These are phyloP conservation scores for Aspergillus calidoustus DNA, from an alignment of 2,329 filamentous ascomycete genomes.

Conservation along the genomic window DNA sequence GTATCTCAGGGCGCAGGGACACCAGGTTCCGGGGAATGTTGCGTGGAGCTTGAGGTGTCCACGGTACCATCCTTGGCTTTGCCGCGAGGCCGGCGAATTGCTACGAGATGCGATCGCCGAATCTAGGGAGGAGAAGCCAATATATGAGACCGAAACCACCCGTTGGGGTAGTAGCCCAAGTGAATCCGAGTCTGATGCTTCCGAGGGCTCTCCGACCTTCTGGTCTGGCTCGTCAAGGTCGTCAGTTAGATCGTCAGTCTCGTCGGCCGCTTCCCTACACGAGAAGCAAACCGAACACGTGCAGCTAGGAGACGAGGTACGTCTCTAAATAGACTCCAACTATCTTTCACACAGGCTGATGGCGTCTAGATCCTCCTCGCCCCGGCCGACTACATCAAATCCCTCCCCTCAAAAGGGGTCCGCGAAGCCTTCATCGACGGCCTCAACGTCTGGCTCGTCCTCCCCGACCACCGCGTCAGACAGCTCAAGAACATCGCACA, in stretches of 20 bases:
- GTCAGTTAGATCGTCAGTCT: conserved; percentile 3
- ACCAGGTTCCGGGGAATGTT: conserved; percentile 24
- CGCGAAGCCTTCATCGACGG: conserved; percentile 43
- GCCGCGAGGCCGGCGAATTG: neutral
- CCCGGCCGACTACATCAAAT: conserved; percentile 33
- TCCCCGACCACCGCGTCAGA: conserved; percentile 37
- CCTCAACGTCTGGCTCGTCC: conserved; percentile 44
- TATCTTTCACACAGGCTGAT: neutral
- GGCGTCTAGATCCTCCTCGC: conserved; percentile 6
- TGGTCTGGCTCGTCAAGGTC: neutral
- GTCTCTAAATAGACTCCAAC: neutral
- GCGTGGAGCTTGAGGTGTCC: conserved; percentile 26
- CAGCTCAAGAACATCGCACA: conserved; percentile 40
- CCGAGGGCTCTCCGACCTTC: conserved; percentile 1
- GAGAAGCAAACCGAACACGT: neutral
- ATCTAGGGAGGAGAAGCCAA: neutral
- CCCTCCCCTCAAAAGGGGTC: conserved; percentile 43
- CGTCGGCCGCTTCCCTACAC: neutral
- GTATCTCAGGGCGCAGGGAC: conserved; percentile 20
- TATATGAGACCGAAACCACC: neutral
- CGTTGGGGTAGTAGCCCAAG: neutral
- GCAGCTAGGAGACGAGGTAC: neutral
- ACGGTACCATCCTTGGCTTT: conserved; percentile 22
- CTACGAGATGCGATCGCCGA: neutral
- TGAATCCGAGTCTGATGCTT: neutral